Percentiles rank a stretch among this genome's conserved stretches.
Evolutionary conservation across 768 basidiomycete species (phyloP).

Genomic region (Dentipellis fragilis): DNA sequence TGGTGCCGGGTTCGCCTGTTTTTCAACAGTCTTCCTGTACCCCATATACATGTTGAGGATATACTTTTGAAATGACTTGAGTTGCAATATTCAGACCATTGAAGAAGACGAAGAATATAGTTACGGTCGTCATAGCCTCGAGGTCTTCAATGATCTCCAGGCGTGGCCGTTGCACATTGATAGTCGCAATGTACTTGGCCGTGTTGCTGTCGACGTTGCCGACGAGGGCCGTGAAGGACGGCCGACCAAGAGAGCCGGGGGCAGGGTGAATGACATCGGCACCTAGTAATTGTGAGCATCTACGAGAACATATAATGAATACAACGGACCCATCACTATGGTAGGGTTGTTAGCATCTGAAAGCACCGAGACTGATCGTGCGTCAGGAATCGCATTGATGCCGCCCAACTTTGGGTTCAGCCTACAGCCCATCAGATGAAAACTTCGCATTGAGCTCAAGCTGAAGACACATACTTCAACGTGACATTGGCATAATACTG

Average conservation of each 20-base stretch:
- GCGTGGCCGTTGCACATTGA: conserved; percentile 54
- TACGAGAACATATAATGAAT: background rate
- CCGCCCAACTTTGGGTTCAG: conserved; percentile 81
- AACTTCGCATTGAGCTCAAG: no score
- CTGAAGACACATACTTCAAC: conserved; percentile 45
- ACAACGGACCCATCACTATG: conserved; percentile 57
- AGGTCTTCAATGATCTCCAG: conserved; percentile 73
- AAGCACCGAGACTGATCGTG: conserved; percentile 51
- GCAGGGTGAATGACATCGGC: conserved; percentile 81
- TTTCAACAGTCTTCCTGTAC: conserved; percentile 48
- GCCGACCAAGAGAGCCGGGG: conserved; percentile 67
- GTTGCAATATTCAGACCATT: background rate
- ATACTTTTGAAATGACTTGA: conserved; percentile 25
- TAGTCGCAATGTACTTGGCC: conserved; percentile 59
- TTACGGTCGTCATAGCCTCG: conserved; percentile 51
- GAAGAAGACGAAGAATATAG: background rate
- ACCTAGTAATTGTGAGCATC: conserved; percentile 26
- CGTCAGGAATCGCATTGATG: conserved; percentile 70
- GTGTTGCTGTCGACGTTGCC: conserved; percentile 69
- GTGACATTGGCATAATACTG: conserved; percentile 80
- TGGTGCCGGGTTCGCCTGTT: conserved; percentile 24
- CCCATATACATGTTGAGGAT: conserved; percentile 46
- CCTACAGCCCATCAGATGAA: conserved; percentile 24
- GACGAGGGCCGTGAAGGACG: conserved; percentile 75
- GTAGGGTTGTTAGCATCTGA: conserved; percentile 67